Conservation (phyloP, 139 green algal species). For the Chlorella sp. region DNA sequence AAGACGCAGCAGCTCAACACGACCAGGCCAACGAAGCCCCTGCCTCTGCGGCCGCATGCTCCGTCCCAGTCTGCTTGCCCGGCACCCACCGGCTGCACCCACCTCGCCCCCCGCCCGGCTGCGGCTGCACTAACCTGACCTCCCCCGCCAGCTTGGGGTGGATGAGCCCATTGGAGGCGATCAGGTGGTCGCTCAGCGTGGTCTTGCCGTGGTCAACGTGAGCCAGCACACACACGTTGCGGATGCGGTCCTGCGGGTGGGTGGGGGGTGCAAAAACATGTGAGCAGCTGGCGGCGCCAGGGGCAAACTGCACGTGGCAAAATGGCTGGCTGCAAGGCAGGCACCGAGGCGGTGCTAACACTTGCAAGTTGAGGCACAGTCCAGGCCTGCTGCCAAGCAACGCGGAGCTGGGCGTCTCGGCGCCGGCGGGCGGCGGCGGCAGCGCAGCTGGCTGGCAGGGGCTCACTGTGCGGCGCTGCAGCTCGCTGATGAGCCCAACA, state of each 20-base stretch:
- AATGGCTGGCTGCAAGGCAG: not conserved
- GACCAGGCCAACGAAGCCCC: too few species aligned
- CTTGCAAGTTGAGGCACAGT: too few species aligned
- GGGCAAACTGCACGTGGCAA: not conserved
- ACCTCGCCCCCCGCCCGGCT: too few species aligned
- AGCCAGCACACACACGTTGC: slow-evolving; percentile 98
- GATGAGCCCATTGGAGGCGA: slow-evolving; percentile 97
- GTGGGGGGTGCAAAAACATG: not conserved
- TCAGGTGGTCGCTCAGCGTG: slow-evolving; percentile 95
- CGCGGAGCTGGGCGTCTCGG: too few species aligned
- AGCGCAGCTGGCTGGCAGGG: too few species aligned
- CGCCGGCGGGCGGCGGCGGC: too few species aligned
- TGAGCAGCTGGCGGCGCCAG: not conserved
- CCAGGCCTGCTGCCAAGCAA: too few species aligned
- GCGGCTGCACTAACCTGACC: slow-evolving; percentile 31
- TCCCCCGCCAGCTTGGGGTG: slow-evolving; percentile 90
- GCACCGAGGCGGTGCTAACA: too few species aligned
- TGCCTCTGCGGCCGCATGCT: too few species aligned
- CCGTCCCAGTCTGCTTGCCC: too few species aligned
- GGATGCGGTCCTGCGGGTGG: slow-evolving; percentile 73
- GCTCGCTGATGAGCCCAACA: slow-evolving; percentile 27
- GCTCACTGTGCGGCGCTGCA: slow-evolving; percentile 40
- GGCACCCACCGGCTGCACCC: too few species aligned
- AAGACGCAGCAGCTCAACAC: too few species aligned
- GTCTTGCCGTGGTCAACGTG: slow-evolving; percentile 99